Percentiles rank a stretch among this genome's conserved stretches.
Evolutionary conservation across 2,329 filamentous ascomycete genomes (phyloP).

Genomic region (Epicoccum nigrum): DNA sequence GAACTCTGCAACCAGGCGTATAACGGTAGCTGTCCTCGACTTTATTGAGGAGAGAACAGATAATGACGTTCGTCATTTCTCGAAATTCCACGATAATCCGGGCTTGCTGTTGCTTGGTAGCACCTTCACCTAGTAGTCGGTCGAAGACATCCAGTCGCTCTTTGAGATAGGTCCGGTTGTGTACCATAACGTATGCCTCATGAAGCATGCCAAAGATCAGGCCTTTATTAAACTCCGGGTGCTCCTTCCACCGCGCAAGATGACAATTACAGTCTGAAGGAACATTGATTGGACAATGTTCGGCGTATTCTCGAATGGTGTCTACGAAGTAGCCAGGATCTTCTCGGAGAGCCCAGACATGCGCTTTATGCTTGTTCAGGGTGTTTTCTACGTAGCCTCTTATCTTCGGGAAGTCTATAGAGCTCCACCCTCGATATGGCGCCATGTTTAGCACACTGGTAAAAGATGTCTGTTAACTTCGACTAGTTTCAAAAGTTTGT

Average conservation of each 20-base stretch:
- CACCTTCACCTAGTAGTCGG: background rate
- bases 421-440: slow-evolving; percentile 4
- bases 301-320: background rate
- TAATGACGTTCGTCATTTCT: background rate
- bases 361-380: background rate
- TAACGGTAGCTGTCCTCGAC: background rate
- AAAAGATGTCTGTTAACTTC: background rate
- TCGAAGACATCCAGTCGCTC: background rate
- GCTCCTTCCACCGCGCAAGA: no score
- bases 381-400: background rate
- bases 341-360: slow-evolving; percentile 13
- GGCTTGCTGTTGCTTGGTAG: background rate
- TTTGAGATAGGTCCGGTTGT: background rate
- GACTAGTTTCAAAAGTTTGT: background rate
- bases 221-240: background rate
- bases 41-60: background rate
- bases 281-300: background rate
- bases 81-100: background rate
- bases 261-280: background rate
- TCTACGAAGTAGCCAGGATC: slow-evolving; percentile 17
- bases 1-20: background rate
- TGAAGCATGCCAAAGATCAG: background rate
- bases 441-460: slow-evolving; percentile 2
- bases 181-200: background rate
- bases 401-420: background rate